Base-by-base conservation (phyloP, 2,329 filamentous ascomycete species). In the Rhytidhysteron rufulum region DNA sequence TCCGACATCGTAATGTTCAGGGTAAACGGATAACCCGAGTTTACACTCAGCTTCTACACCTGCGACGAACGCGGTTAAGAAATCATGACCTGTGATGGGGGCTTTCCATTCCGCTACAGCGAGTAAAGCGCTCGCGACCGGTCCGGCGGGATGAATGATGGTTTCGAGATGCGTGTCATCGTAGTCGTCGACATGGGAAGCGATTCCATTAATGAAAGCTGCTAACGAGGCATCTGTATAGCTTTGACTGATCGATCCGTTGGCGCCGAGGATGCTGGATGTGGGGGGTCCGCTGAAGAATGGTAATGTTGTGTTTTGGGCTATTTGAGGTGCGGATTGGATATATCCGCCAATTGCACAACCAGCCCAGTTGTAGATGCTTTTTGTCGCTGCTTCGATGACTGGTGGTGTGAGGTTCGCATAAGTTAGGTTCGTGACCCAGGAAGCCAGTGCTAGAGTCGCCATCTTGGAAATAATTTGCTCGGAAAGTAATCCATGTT, bases 131-230 rank as follows among this genome's bases (percentile, higher is more conserved):
- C 64, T 69, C 1, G 73, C 71, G 0, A 78, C 71, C 0, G 74
- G 71, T 0, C 75, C 74, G 0, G 73, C 68, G 0, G 75, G 75
- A 46, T 79, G 76, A 32, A 79, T 78, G 45, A 78, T 74, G 4
- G 72, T 78, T 34, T 74, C 72, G 1, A 78, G 62, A 47, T 78
- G 75, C 1, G 74, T 78, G 50, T 79, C 74, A 44, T 79, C 75
- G 51, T 78, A 79, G 49, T 79, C 74, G 41, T 78, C 71, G 3
- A 77, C 72, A 44, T 78, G 74, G 21, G 71, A 75, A 10, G 74
- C 71, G 31, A 79, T 76, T 19, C 75, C 75, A 44, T 79, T 78
- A 34, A 79, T 49, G 5, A 78, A 56, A 0, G 74, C 73, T 2
- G 75, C 74, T 40, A 73, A 64, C 47, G 73, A 70, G 2, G 73